These are phyloP conservation scores for Piper betle DNA, from an alignment of 164 flowering plant genomes.

Conservation along the genomic window DNA sequence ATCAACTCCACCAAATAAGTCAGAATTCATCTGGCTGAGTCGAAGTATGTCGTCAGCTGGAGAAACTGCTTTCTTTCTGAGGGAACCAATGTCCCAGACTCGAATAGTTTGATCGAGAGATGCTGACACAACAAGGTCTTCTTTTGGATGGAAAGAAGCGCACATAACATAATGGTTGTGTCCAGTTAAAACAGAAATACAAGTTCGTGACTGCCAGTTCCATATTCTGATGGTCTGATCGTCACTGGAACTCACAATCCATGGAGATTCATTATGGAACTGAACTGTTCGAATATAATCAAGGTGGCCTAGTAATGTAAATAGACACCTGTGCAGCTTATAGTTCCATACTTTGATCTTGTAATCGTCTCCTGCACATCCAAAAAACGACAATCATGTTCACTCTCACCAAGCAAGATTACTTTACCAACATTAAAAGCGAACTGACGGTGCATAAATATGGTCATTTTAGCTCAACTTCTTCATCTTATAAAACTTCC, in stretches of 20 bases:
- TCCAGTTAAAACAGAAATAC: constrained; percentile 73
- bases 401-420: not conserved
- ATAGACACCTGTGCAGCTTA: constrained; percentile 58
- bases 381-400: not conserved
- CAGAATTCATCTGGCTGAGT: constrained; percentile 82
- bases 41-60: constrained; percentile 84
- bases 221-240: constrained; percentile 89
- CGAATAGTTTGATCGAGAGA: constrained; percentile 93
- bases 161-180: constrained; percentile 92
- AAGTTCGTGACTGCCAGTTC: constrained; percentile 98
- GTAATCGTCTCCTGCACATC: constrained; percentile 79
- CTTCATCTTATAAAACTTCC: no score
- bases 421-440: not conserved
- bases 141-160: constrained; percentile 83
- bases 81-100: constrained; percentile 89
- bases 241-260: constrained; percentile 93
- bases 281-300: constrained; percentile 94
- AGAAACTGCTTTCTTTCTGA: constrained; percentile 69
- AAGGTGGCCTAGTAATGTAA: constrained; percentile 78
- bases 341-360: constrained; percentile 92
- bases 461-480: no score
- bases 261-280: constrained; percentile 73
- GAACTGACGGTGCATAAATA: not conserved
- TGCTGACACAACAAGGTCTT: constrained; percentile 90
- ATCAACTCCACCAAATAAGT: constrained; percentile 92